Conservation (phyloP, 2,329 filamentous ascomycete species). For the Seiridium cupressi region DNA sequence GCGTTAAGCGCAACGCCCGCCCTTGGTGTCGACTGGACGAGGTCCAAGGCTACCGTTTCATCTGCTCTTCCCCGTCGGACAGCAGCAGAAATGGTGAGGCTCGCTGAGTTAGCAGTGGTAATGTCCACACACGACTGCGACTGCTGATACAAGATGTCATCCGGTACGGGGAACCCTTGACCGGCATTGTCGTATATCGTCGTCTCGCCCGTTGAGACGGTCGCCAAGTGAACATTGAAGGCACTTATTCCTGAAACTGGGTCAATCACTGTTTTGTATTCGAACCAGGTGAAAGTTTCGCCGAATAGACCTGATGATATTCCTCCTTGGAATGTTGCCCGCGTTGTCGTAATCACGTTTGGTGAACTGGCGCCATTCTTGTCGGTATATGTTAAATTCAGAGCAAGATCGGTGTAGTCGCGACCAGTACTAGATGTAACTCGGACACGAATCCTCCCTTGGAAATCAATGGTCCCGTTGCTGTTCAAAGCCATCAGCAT, state of each 20-base stretch:
- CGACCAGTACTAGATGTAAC: slow-evolving; percentile 14
- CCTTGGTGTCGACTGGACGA: neutral
- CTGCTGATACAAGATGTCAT: slow-evolving; percentile 24
- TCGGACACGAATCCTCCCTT: slow-evolving; percentile 24
- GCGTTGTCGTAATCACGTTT: slow-evolving; percentile 7
- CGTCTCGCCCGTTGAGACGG: slow-evolving; percentile 19
- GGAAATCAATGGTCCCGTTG: slow-evolving; percentile 21
- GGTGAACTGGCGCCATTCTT: slow-evolving; percentile 11
- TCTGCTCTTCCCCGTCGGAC: slow-evolving; percentile 1
- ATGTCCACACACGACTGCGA: slow-evolving; percentile 22
- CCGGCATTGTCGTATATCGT: slow-evolving; percentile 23
- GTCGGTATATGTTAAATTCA: slow-evolving; percentile 18
- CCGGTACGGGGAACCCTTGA: slow-evolving; percentile 25
- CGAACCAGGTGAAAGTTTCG: slow-evolving; percentile 27
- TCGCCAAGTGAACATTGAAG: slow-evolving; percentile 27
- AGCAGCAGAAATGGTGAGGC: slow-evolving; percentile 8
- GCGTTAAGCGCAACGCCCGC: neutral
- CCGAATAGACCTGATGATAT: slow-evolving; percentile 18
- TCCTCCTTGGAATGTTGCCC: slow-evolving; percentile 16
- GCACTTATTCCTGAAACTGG: slow-evolving; percentile 25
- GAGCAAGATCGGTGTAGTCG: slow-evolving; percentile 17
- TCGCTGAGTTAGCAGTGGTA: neutral
- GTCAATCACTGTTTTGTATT: slow-evolving; percentile 24
- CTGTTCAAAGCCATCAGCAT: slow-evolving; percentile 21
- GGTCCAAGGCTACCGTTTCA: neutral